Evolutionary conservation across 2,329 filamentous ascomycete genomes (phyloP).

Genomic region (Aspergillus fijiensis): DNA sequence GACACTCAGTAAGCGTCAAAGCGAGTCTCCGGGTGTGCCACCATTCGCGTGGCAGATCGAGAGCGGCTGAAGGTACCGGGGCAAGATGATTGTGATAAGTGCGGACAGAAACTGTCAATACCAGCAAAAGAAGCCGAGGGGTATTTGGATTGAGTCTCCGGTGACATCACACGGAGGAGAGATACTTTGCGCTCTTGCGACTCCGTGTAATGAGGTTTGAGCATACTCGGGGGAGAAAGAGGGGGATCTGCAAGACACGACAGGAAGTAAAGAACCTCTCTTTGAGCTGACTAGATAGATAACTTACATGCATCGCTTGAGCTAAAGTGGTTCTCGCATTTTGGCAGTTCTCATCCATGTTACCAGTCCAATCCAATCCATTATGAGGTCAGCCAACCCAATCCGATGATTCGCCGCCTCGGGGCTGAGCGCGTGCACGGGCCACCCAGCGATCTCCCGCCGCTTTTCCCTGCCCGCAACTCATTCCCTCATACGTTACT

Average conservation of each 20-base stretch:
- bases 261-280: background rate
- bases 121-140: constrained; percentile 17
- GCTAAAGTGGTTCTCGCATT: background rate
- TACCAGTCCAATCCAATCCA: background rate
- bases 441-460: constrained; percentile 13
- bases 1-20: background rate
- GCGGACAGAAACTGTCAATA: background rate
- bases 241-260: background rate
- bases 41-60: constrained; percentile 1
- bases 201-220: background rate
- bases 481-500: no score
- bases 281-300: background rate
- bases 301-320: background rate
- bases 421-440: constrained; percentile 20
- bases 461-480: background rate
- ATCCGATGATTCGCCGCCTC: constrained; percentile 14
- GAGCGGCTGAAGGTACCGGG: background rate
- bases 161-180: constrained; percentile 15
- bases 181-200: background rate
- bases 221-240: background rate
- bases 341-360: background rate
- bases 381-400: constrained; percentile 21
- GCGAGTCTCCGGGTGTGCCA: background rate
- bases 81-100: constrained; percentile 1
- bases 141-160: constrained; percentile 20